Evolutionary conservation across 306 rosid genomes (phyloP).

Genomic region (Albizia julibrissin): DNA sequence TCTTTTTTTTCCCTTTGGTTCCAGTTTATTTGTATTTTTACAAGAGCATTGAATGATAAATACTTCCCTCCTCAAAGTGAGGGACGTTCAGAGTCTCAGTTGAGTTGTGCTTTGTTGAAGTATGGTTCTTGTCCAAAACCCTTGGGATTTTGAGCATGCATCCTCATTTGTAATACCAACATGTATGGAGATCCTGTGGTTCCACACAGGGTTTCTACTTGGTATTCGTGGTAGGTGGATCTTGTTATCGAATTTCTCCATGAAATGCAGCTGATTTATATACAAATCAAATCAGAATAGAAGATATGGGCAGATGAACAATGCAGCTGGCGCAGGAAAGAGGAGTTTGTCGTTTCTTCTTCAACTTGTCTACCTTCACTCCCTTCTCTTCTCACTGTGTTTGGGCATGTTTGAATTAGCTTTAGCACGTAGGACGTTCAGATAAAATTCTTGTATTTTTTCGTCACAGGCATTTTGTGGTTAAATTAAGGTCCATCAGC

Average conservation of each 20-base stretch:
- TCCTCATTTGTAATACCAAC: slow-evolving; percentile 52
- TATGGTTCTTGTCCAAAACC: slow-evolving; percentile 41
- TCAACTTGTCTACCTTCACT: no score
- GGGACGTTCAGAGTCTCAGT: slow-evolving; percentile 40
- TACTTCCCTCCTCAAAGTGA: slow-evolving; percentile 50
- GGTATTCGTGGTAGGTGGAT: not conserved
- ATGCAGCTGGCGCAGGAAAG: no score
- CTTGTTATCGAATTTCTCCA: not conserved
- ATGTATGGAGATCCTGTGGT: slow-evolving; percentile 42
- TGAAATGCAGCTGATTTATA: no score
- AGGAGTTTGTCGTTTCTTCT: no score
- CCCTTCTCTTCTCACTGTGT: no score
- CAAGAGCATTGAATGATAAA: slow-evolving; percentile 57
- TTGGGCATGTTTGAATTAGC: no score
- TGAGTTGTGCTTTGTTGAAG: slow-evolving; percentile 37
- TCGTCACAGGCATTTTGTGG: no score
- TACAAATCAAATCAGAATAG: no score
- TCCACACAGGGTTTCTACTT: not conserved
- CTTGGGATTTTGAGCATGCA: slow-evolving; percentile 32
- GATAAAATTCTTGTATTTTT: no score
- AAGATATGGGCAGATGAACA: no score
- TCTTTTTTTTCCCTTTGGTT: slow-evolving; percentile 10
- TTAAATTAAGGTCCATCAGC: no score
- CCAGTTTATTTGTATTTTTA: slow-evolving; percentile 50
- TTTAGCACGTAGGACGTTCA: no score